Evolutionary conservation across 345 rosid genomes (phyloP), one percentile per base, ranked within the genome.

Genomic region (Balakata baccata): DNA sequence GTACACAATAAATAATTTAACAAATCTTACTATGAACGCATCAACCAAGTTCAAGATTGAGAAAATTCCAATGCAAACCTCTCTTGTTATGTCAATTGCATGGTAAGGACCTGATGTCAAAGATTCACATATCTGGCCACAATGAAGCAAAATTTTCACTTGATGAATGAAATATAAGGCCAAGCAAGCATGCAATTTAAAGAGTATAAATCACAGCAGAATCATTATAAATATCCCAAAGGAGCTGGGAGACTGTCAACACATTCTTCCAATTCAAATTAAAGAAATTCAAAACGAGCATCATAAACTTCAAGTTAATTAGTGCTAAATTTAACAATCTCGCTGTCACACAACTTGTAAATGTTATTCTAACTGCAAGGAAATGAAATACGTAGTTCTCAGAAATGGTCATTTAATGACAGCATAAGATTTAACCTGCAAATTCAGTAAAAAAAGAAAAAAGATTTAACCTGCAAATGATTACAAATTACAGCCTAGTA

Each of bases 51-150:
- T 75, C 71, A 79, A 66, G 58, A 64, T 57, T 53, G 72, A 22
- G 62, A 77, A 65, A 23, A 39, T 49, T 52, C 18, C 25, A 74
- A 53, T 52, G 16, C 78, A 29, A 81, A 95, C 99, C 92, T 91
- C 98, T 80, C 99, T 91, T 3, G 98, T 95, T 63, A 92, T 90
- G 86, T 89, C 96, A 74, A 84, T 86, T 63, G 98, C 99, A 87
- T 95, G 93, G 79, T 83, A 86, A 77, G 98, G 99, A 79, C 98
- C 99, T 7, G 94, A 86, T 37, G 99, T 92, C 73, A 95, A 78
- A 0, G 93, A 87, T 79, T 95, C 98, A 10, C 84, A 85, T 71
- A 95, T 85, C 99, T 95, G 80, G n/a, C 54, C 78, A 83, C 71
- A 70, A 62, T 41, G 65, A 20, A 51, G 53, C 0, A 47, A 37